phyloP scores from a whole-genome alignment of 2,329 filamentous ascomycete genomes.

The Sarocladium strictum region DNA sequence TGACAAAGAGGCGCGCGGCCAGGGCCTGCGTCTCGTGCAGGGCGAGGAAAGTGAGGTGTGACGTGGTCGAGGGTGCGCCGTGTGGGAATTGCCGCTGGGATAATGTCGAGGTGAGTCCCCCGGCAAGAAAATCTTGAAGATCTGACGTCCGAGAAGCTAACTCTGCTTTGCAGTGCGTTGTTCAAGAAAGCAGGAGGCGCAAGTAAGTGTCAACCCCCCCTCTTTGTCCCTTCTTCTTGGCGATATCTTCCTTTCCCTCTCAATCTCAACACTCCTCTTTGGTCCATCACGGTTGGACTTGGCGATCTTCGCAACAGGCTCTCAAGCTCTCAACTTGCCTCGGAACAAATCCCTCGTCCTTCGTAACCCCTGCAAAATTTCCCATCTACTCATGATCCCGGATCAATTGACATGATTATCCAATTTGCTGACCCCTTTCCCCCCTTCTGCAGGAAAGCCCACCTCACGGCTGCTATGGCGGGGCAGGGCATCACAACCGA shows the following conservation, averaged over 20 bases:
- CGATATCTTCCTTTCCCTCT: background rate
- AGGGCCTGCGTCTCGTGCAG: constrained; percentile 87
- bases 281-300: background rate
- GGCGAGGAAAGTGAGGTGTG: constrained; percentile 85
- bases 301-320: background rate
- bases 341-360: too few species aligned
- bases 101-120: constrained; percentile 55
- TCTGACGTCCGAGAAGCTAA: too few species aligned
- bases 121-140: too few species aligned
- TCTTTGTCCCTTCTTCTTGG: background rate
- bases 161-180: constrained; percentile 46
- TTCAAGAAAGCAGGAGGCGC: constrained; percentile 77
- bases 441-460: constrained; percentile 33
- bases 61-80: constrained; percentile 82
- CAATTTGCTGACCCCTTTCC: constrained; percentile 2
- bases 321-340: background rate
- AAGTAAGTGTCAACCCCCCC: constrained; percentile 54
- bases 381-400: too few species aligned
- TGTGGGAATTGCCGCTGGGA: constrained; percentile 84
- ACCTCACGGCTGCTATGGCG: constrained; percentile 31
- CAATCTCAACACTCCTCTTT: background rate
- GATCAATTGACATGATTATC: too few species aligned
- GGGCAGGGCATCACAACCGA: constrained; percentile 33
- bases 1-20: constrained; percentile 76
- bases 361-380: too few species aligned